Evolutionary conservation across 805 yeast genomes (phyloP), one percentile per base, ranked within the genome.

Genomic region (Wickerhamomyces chaumierensis): DNA sequence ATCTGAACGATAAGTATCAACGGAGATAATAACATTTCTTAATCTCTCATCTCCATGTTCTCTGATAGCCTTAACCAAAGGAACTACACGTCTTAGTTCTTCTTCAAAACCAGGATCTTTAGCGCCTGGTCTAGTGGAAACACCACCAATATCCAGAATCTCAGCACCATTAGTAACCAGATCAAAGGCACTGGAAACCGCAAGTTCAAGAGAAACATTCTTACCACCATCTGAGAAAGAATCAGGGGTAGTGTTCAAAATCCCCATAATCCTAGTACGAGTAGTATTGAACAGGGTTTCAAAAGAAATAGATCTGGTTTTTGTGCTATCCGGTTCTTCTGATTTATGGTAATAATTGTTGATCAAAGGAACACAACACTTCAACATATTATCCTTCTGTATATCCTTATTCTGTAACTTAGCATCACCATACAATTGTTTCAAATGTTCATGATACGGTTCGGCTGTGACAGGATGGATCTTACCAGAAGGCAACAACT

Each of bases 71-170:
- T 68, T 55, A 3, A 92, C 67, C 0, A 82, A 71, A 0, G 92
- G 92, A 6, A 84, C 55, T 1, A 88, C 81, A 33, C 97, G 61
- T 3, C 49, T 50, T 35, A 82, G 48, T 55, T 92, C 98, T 39
- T 74, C 88, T n/a, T 69, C 71, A 17, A 57, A 69, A 3, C 70
- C 51, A 0, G 81, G 78, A 39, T 75, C 84, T 1, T 47, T 51
- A 1, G 94, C 75, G 2, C 86, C 85, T 0, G 98, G 98, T 37
- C 94, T 70, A 0, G 98, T 92, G 1, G 96, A 85, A 41, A 86
- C 84, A 2, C 98, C 98, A 8, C 98, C 98, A 39, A 92, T 70
- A 56, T 92, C 98, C 31, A 92, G 66, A 23, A 92, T 82, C 20
- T 67, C 65, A n/a, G 87, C 84, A 2, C 85, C 87, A 18, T 69